Evolutionary conservation across 2,329 filamentous ascomycete species (phyloP), one percentile per base, ranked within the genome.

Genomic region (Zymoseptoria crescenta): DNA sequence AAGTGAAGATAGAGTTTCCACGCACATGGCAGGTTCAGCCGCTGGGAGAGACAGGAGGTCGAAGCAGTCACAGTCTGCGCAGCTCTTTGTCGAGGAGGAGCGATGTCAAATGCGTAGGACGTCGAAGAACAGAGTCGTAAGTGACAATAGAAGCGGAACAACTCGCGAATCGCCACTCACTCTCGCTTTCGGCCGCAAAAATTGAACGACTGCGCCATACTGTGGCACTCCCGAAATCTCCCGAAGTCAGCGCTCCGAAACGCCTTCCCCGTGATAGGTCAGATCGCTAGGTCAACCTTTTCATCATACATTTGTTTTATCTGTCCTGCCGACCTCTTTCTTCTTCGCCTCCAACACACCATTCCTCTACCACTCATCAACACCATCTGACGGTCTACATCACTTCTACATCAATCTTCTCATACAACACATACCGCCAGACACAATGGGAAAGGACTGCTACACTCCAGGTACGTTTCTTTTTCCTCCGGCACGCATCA

Each of bases 361-460:
- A 41, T 16, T n/a, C 4, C 13, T 45, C 35, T 16, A 6, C 13
- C 35, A 21, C 20, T 9, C 49, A 51, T 10, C 49, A 51, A 51
- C 24, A 51, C n/a, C 8, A 51, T 7, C 49, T 51, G 9, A 9
- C 49, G 24, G n/a, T 10, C 49, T 16, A 27, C 49, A 51, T 21
- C 19, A 21, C 10, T 1, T 13, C 49, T 13, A 51, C 20, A 51
- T 51, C 49, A 4, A 51, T 7, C 20, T 27, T 8, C 2, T 13
- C 49, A 9, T 7, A 21, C 6, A 10, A 3, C 24, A 51, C 28
- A 49, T 49, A 56, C 55, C 59, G 4, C 29, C 62, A 67, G 64
- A 61, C 68, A 73, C 63, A 70, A 74, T 74, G 72, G 72, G 68
- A 67, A 73, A 73, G 68, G 72, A 73, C 63, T 64, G 66, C 66